These are phyloP conservation scores for Ogataea nitratoaversa DNA, from an alignment of 805 yeast genomes.

Conservation along the genomic window DNA sequence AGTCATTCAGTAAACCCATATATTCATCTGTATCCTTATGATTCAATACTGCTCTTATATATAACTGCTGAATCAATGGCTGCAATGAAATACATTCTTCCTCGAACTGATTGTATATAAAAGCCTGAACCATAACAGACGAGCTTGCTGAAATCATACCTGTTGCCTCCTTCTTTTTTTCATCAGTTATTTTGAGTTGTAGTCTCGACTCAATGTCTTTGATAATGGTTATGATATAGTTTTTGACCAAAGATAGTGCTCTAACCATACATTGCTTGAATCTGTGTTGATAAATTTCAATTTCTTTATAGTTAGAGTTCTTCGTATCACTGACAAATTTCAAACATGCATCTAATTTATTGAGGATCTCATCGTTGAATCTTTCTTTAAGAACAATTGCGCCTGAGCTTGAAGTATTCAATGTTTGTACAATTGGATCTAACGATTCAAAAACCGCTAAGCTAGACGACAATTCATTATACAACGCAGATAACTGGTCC, in stretches of 20 bases:
- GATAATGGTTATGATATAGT: constrained; percentile 51
- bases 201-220: constrained; percentile 29
- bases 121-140: constrained; percentile 53
- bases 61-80: constrained; percentile 25
- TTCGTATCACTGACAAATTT: constrained; percentile 50
- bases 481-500: constrained; percentile 36
- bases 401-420: constrained; percentile 62
- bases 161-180: constrained; percentile 11
- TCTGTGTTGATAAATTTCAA: constrained; percentile 62
- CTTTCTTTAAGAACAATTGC: constrained; percentile 59
- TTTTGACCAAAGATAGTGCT: constrained; percentile 69
- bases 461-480: constrained; percentile 41
- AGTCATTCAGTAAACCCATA: constrained; percentile 62
- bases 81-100: constrained; percentile 20
- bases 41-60: constrained; percentile 17
- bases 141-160: constrained; percentile 14
- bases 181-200: constrained; percentile 16
- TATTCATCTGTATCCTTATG: constrained; percentile 39
- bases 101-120: constrained; percentile 62
- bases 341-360: constrained; percentile 63
- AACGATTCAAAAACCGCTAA: constrained; percentile 64
- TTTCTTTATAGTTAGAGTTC: constrained; percentile 55
- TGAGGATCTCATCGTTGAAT: constrained; percentile 48
- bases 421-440: constrained; percentile 61
- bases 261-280: constrained; percentile 83